A percentile compares a stretch with the other conserved stretches of the same genome.
Conservation (phyloP, 2,329 filamentous ascomycete species). For the Mycosphaerelloides madeirae region DNA sequence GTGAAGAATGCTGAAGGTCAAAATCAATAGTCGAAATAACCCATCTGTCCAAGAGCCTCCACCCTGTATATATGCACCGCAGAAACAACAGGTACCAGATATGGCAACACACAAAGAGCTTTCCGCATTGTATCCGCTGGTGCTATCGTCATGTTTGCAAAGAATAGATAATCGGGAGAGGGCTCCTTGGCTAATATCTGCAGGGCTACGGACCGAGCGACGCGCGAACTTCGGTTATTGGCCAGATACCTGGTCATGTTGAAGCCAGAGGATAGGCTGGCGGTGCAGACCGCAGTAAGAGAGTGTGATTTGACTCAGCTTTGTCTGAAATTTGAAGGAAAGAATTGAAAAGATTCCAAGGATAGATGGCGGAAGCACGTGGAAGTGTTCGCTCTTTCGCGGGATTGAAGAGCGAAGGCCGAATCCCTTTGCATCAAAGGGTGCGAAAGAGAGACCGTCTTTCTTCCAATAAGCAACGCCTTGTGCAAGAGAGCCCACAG, state of each 20-base stretch:
- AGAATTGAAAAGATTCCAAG: too few species aligned
- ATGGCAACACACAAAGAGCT: not conserved
- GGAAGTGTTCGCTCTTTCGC: too few species aligned
- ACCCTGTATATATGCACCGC: slow-evolving; percentile 6
- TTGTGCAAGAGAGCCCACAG: too few species aligned
- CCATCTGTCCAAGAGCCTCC: not conserved
- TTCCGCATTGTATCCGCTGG: slow-evolving; percentile 14
- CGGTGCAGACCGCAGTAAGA: slow-evolving; percentile 13
- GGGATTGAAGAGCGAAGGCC: too few species aligned
- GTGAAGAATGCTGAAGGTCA: too few species aligned
- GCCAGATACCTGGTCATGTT: not conserved
- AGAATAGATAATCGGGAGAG: not conserved
- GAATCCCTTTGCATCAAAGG: too few species aligned
- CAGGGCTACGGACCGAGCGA: slow-evolving; percentile 4
- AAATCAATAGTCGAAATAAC: not conserved
- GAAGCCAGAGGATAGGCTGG: slow-evolving; percentile 10
- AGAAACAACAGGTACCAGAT: not conserved
- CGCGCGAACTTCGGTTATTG: slow-evolving; percentile 6
- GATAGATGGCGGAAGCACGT: too few species aligned
- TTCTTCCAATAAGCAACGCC: too few species aligned
- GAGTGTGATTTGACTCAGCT: too few species aligned
- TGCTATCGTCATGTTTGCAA: slow-evolving; percentile 1
- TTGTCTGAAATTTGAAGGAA: too few species aligned
- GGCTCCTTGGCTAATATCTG: slow-evolving; percentile 3
- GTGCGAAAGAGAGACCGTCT: too few species aligned